Percentiles rank a stretch among this genome's conserved stretches.
Conservation (phyloP, 768 basidiomycete genomes). For the Boletus edulis region DNA sequence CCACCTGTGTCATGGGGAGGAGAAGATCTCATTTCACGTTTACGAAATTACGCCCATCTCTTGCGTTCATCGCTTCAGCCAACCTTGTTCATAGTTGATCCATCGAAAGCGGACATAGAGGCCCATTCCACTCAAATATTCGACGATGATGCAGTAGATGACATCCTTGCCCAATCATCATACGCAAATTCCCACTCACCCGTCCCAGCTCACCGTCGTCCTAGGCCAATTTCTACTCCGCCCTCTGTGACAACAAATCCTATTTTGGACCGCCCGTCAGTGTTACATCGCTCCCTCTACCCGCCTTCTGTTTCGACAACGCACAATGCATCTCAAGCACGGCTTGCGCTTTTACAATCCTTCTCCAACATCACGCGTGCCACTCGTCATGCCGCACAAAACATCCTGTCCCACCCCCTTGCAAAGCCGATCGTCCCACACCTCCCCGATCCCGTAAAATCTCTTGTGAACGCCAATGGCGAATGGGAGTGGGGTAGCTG, state of each 20-base stretch:
- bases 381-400: slow-evolving; percentile 90
- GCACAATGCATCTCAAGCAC: slow-evolving; percentile 64
- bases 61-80: slow-evolving; percentile 86
- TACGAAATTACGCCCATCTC: slow-evolving; percentile 76
- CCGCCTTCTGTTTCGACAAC: slow-evolving; percentile 50
- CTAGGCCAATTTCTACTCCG: slow-evolving; percentile 55
- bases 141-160: slow-evolving; percentile 83
- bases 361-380: slow-evolving; percentile 94
- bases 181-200: slow-evolving; percentile 77
- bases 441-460: slow-evolving; percentile 90
- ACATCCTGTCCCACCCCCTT: slow-evolving; percentile 91
- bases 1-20: slow-evolving; percentile 74
- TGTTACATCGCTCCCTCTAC: slow-evolving; percentile 74
- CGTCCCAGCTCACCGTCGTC: slow-evolving; percentile 79
- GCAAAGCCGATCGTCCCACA: slow-evolving; percentile 96
- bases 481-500: slow-evolving; percentile 93
- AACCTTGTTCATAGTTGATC: slow-evolving; percentile 87
- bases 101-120: slow-evolving; percentile 89
- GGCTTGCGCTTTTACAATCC: slow-evolving; percentile 83
- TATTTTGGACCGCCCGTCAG: slow-evolving; percentile 67
- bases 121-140: slow-evolving; percentile 84
- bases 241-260: slow-evolving; percentile 41
- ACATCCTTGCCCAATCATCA: slow-evolving; percentile 78
- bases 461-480: slow-evolving; percentile 84
- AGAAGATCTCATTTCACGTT: slow-evolving; percentile 75